Percentiles rank a stretch among this genome's conserved stretches.
These are phyloP conservation scores for Penicillium crustosum DNA, from an alignment of 2,329 filamentous ascomycete genomes.

Conservation along the genomic window DNA sequence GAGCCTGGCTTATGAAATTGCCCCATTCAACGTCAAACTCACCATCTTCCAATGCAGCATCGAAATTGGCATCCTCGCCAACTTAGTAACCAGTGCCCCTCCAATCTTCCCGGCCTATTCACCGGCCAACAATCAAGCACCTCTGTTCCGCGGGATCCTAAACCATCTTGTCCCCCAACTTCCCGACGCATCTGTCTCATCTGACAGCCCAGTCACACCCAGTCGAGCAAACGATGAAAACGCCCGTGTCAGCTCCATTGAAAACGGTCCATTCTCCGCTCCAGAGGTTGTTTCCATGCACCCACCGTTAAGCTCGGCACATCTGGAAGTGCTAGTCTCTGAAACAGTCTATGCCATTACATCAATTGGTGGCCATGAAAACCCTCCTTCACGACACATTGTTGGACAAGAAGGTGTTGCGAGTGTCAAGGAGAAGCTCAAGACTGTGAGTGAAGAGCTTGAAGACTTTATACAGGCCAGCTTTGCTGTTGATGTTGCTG, in stretches of 20 bases:
- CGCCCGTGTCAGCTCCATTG: conserved; percentile 26
- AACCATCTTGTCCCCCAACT: conserved; percentile 75
- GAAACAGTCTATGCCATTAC: conserved; percentile 91
- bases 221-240: conserved; percentile 20
- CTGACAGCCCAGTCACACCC: background rate
- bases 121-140: conserved; percentile 69
- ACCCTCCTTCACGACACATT: conserved; percentile 90
- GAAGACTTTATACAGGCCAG: conserved; percentile 95
- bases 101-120: conserved; percentile 68
- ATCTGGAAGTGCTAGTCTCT: conserved; percentile 72
- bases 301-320: conserved; percentile 66
- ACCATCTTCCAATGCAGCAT: conserved; percentile 95
- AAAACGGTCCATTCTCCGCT: conserved; percentile 39
- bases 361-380: conserved; percentile 92
- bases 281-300: conserved; percentile 65
- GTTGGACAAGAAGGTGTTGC: conserved; percentile 85
- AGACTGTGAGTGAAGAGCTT: conserved; percentile 91
- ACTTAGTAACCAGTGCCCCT: conserved; percentile 80
- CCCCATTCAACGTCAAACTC: conserved; percentile 94
- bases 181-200: conserved; percentile 49
- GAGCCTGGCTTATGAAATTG: conserved; percentile 89
- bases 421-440: conserved; percentile 92
- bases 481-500: conserved; percentile 67
- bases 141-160: conserved; percentile 79
- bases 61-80: conserved; percentile 84